phyloP scores from a whole-genome alignment of 768 basidiomycete species.

The Hericium rajendrae region DNA sequence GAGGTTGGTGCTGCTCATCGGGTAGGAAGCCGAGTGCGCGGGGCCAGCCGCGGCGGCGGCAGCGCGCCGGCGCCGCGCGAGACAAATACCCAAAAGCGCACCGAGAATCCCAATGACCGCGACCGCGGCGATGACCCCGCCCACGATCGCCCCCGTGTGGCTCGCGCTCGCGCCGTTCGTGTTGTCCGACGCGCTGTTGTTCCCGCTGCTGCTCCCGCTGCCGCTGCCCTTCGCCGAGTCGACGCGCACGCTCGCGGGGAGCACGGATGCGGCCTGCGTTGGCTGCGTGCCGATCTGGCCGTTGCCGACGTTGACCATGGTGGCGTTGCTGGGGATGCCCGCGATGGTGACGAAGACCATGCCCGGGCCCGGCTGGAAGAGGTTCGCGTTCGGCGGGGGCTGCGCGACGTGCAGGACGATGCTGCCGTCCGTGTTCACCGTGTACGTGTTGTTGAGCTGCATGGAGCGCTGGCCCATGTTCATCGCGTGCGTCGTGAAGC shows the following conservation, averaged over 20 bases:
- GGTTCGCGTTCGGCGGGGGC: constrained; percentile 71
- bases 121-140: constrained; percentile 42
- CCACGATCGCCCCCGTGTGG: constrained; percentile 37
- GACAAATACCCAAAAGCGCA: constrained; percentile 41
- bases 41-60: constrained; percentile 15
- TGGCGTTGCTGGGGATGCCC: constrained; percentile 77
- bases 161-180: constrained; percentile 19
- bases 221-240: constrained; percentile 30
- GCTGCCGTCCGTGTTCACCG: constrained; percentile 66
- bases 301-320: constrained; percentile 67
- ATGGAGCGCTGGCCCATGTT: constrained; percentile 80
- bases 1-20: constrained; percentile 27
- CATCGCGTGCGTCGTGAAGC: constrained; percentile 81
- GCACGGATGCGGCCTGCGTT: constrained; percentile 27
- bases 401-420: constrained; percentile 76
- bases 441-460: constrained; percentile 81
- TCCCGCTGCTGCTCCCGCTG: constrained; percentile 18
- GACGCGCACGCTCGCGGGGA: constrained; percentile 43
- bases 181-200: constrained; percentile 7
- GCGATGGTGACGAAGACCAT: constrained; percentile 75
- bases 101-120: constrained; percentile 42
- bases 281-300: constrained; percentile 73
- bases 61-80: constrained; percentile 42
- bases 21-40: constrained; percentile 20
- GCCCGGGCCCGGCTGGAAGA: constrained; percentile 86